phyloP scores from a whole-genome alignment of 2,329 filamentous ascomycete genomes.

The Monilinia vaccinii-corymbosi region DNA sequence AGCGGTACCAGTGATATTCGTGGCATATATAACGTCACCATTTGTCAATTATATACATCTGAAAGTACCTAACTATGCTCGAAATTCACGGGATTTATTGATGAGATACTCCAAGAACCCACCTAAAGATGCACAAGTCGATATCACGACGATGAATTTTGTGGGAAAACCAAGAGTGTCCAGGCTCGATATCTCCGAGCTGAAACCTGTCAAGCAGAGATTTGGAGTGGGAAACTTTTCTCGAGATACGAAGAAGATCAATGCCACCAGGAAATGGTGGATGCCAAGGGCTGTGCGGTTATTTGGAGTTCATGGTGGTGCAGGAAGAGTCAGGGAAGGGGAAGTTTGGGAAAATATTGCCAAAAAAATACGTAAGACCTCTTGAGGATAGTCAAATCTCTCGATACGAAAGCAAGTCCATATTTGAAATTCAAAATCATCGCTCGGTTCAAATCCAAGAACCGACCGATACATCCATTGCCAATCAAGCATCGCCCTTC shows the following conservation, averaged over 20 bases:
- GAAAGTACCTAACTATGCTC: conserved; percentile 55
- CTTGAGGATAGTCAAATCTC: background rate
- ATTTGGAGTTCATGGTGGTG: conserved; percentile 26
- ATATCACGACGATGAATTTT: conserved; percentile 34
- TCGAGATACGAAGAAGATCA: conserved; percentile 20
- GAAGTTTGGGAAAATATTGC: conserved; percentile 27
- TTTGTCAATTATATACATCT: conserved; percentile 67
- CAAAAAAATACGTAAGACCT: background rate
- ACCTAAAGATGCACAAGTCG: conserved; percentile 33
- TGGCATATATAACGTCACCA: conserved; percentile 56
- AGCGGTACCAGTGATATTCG: conserved; percentile 54
- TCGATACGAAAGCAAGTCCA: background rate
- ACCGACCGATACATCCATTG: too few relatives aligned
- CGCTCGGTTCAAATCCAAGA: too few relatives aligned
- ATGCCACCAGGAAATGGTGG: conserved; percentile 25
- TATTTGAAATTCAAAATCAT: background rate
- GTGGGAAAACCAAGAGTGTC: conserved; percentile 31
- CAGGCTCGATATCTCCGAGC: conserved; percentile 21
- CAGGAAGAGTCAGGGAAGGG: conserved; percentile 16
- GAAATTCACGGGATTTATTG: conserved; percentile 48
- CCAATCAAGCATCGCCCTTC: too few relatives aligned
- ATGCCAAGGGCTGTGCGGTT: conserved; percentile 19
- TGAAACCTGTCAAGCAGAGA: conserved; percentile 21
- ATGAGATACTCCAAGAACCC: conserved; percentile 41
- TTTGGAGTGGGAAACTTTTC: conserved; percentile 28